phyloP scores from a whole-genome alignment of 108 stramenopile genomes.

The Discostella stelligeroides region DNA sequence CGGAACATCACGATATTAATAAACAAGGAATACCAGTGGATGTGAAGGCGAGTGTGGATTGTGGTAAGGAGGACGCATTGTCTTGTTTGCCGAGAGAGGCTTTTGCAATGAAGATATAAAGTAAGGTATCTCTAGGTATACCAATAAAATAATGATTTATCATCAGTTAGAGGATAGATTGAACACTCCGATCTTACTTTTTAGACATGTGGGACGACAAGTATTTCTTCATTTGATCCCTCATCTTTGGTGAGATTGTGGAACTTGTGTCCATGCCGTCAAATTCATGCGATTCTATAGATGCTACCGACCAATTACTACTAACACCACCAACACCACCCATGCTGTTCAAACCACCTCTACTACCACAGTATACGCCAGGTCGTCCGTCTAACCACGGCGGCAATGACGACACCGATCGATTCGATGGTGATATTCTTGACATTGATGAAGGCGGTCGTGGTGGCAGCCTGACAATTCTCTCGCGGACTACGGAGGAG shows the following conservation, averaged over 20 bases:
- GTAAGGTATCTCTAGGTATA: not conserved
- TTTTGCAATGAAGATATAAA: slow-evolving; percentile 15
- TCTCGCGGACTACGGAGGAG: not conserved
- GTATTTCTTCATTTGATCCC: slow-evolving; percentile 48
- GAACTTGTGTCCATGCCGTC: slow-evolving; percentile 16
- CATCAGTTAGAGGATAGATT: too few species aligned
- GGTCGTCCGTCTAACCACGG: slow-evolving; percentile 33
- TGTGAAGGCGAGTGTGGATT: slow-evolving; percentile 59
- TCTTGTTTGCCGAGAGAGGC: slow-evolving; percentile 54
- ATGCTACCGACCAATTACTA: slow-evolving; percentile 46
- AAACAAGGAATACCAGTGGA: slow-evolving; percentile 81
- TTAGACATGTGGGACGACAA: slow-evolving; percentile 27
- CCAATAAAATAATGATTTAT: not conserved
- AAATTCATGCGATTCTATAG: slow-evolving; percentile 40
- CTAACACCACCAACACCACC: slow-evolving; percentile 17
- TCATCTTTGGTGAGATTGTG: slow-evolving; percentile 28
- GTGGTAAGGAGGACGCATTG: slow-evolving; percentile 76
- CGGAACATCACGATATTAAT: slow-evolving; percentile 86
- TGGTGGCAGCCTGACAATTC: slow-evolving; percentile 15
- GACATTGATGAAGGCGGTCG: slow-evolving; percentile 7
- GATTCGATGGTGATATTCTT: slow-evolving; percentile 22
- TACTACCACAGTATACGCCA: slow-evolving; percentile 1
- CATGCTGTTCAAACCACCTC: slow-evolving; percentile 18
- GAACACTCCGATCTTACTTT: too few species aligned
- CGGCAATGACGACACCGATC: slow-evolving; percentile 37